These are phyloP conservation scores for Diaporthe humulicola DNA, from an alignment of 2,329 filamentous ascomycete genomes.

Conservation along the genomic window DNA sequence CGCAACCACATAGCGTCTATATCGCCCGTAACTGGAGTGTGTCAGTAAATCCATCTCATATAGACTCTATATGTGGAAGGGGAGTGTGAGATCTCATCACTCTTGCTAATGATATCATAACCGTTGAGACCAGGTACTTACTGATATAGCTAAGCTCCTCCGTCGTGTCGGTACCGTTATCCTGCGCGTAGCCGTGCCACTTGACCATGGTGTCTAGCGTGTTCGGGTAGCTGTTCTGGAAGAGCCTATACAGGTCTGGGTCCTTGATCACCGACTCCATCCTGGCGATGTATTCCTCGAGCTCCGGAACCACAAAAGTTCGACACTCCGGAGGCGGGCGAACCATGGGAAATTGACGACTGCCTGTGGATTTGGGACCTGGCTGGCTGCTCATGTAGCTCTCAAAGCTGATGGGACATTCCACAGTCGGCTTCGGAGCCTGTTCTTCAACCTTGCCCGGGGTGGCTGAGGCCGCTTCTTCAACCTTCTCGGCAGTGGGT, in stretches of 20 bases:
- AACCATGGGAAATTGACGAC: conserved; percentile 48
- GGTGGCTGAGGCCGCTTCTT: not conserved
- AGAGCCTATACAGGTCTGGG: conserved; percentile 80
- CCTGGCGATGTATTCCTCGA: conserved; percentile 74
- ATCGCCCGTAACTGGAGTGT: conserved; percentile 76
- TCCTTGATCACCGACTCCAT: conserved; percentile 58
- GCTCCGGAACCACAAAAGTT: conserved; percentile 76
- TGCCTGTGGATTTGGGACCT: conserved; percentile 47
- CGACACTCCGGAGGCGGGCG: conserved; percentile 77
- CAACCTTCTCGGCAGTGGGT: not conserved
- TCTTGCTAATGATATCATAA: not conserved
- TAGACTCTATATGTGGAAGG: not conserved
- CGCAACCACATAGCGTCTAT: conserved; percentile 92
- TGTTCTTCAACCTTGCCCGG: conserved; percentile 4
- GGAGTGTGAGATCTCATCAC: not conserved
- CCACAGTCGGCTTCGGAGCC: conserved; percentile 16
- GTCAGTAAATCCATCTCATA: not conserved
- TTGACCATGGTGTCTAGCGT: conserved; percentile 86
- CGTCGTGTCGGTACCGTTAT: conserved; percentile 53
- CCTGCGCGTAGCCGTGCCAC: conserved; percentile 76
- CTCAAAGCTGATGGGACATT: conserved; percentile 44
- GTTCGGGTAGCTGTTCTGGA: conserved; percentile 87
- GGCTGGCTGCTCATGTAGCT: conserved; percentile 44
- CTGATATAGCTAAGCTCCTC: conserved; percentile 78
- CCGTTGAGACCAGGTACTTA: not conserved